Percentiles rank a stretch among this genome's conserved stretches.
Evolutionary conservation across 2,329 filamentous ascomycete genomes (phyloP).

Genomic region (Aspergillus hortae): DNA sequence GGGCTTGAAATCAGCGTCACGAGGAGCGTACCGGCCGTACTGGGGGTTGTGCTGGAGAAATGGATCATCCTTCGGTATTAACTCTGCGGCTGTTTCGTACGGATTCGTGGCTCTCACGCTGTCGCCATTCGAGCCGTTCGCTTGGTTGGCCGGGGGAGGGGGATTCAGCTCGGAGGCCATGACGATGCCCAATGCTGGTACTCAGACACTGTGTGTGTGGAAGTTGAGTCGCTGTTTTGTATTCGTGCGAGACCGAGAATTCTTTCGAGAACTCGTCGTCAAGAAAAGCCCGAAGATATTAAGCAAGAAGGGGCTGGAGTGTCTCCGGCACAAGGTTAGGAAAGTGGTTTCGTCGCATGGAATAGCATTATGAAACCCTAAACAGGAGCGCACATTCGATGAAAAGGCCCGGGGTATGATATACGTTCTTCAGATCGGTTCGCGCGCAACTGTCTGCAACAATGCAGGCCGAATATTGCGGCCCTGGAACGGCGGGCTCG

Average conservation of each 20-base stretch:
- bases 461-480: not conserved
- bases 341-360: constrained; percentile 7
- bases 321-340: constrained; percentile 6
- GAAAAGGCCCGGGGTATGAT: not conserved
- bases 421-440: not conserved
- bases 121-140: constrained; percentile 17
- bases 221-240: not conserved
- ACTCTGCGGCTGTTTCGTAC: constrained; percentile 33
- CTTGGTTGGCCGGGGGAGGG: constrained; percentile 16
- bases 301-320: not conserved
- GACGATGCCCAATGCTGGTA: not conserved
- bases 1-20: constrained; percentile 34
- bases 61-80: constrained; percentile 30
- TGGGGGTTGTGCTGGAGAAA: constrained; percentile 30
- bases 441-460: not conserved
- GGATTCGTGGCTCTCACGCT: constrained; percentile 21
- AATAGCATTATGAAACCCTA: constrained; percentile 11
- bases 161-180: constrained; percentile 22
- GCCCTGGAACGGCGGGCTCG: not conserved
- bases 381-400: not conserved
- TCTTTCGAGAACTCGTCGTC: not conserved
- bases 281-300: not conserved
- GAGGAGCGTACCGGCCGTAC: constrained; percentile 34
- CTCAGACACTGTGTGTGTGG: too few species aligned
- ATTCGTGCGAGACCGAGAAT: not conserved